These are phyloP conservation scores for Monascus purpureus DNA, from an alignment of 495 filamentous ascomycete species.

Conservation along the genomic window DNA sequence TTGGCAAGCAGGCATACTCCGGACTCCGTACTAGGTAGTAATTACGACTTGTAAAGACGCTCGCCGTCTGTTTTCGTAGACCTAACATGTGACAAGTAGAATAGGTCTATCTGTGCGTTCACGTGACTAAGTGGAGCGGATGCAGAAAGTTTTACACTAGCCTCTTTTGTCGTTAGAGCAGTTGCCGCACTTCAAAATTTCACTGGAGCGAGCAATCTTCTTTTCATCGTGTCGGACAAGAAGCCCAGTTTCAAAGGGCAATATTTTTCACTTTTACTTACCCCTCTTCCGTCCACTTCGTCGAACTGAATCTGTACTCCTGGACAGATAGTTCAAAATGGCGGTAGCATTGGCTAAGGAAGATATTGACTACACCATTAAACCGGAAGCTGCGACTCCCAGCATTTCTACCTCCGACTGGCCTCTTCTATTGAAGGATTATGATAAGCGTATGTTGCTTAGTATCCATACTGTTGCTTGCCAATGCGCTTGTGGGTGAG, in stretches of 20 bases:
- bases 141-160: conserved; percentile 6
- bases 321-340: conserved; percentile 23
- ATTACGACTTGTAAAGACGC: too few relatives aligned
- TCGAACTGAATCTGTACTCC: conserved; percentile 8
- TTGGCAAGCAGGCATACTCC: too few relatives aligned
- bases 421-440: conserved; percentile 89
- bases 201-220: conserved; percentile 7
- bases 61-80: too few relatives aligned
- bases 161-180: conserved; percentile 8
- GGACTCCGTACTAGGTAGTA: too few relatives aligned
- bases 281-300: conserved; percentile 2
- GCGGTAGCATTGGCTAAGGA: conserved; percentile 45
- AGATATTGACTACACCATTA: conserved; percentile 68
- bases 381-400: conserved; percentile 63
- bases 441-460: conserved; percentile 52
- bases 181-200: conserved; percentile 14
- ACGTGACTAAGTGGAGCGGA: background rate
- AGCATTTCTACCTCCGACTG: conserved; percentile 63
- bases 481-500: too few relatives aligned
- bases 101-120: too few relatives aligned
- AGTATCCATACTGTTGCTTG: conserved; percentile 12
- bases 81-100: too few relatives aligned
- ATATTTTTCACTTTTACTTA: conserved; percentile 5
- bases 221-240: background rate
- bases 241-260: too few relatives aligned